Base-by-base conservation (phyloP, 2,329 filamentous ascomycete genomes). In the Emericellopsis cladophorae region DNA sequence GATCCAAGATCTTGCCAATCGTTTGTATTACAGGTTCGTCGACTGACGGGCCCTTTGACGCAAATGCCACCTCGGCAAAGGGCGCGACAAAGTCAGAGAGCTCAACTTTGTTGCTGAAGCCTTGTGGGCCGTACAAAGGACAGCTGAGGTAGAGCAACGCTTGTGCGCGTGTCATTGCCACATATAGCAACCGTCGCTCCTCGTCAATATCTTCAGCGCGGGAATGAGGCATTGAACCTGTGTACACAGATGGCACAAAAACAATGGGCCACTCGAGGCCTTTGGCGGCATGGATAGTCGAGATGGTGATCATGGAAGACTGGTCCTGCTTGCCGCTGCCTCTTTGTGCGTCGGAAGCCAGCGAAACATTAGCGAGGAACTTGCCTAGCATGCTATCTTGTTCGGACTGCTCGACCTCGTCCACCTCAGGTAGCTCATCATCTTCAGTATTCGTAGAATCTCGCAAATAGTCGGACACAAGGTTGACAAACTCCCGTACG, bases 181-280 rank as follows among this genome's bases (percentile, higher is more conserved):
- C 92, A 52, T 96, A 98, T 0, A 98, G 68, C 36, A 98, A 62
- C 23, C 90, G 73, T 44, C 92, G 72, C 57, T 98, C 90, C 59
- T 98, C 90, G 42, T 90, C 82, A 4, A 72, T 69, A 54, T 96
- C 86, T 36, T 95, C 89, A 2, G 88, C 76, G 49, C 89, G 74
- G 2, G 81, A 82, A 57, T 96, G 90, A 5, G 90, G 90, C 44
- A 96, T 93, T 2, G 83, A 90, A 1, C 90, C 92, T 37, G 88
- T 78, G 54, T 94, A 95, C 22, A 87, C 82, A 1, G 84, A 85
- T 6, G 92, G 89, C 14, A 96, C 79, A 57, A 96, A 96, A 1
- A 96, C 87, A 2, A 95, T 72, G 0, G 90, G 90, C 92, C 92
- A 98, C 58, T 98, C 90, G 1, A 98, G 69, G 4, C 90, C 90